A percentile compares a stretch with the other conserved stretches of the same genome.
Conservation (phyloP, 352 stramenopile genomes). For the Phytopythium helicoides region DNA sequence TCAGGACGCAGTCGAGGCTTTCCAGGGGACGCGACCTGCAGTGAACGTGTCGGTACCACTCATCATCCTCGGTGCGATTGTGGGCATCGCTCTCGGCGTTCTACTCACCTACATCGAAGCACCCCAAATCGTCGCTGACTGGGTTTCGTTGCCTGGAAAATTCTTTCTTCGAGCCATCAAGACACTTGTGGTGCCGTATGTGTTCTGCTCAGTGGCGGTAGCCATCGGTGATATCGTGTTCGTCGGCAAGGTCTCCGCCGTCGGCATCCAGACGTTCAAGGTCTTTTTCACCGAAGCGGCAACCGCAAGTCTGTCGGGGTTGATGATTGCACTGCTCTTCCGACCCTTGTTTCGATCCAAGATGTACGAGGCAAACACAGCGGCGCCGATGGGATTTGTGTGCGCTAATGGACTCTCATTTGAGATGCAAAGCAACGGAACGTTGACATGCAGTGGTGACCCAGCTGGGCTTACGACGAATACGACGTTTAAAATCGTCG, state of each 20-base stretch:
- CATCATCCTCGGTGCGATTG: slow-evolving; percentile 46
- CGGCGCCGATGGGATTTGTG: slow-evolving; percentile 44
- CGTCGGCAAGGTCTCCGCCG: no score
- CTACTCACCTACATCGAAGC: no score
- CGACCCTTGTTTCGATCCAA: slow-evolving; percentile 47
- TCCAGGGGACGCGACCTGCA: slow-evolving; percentile 22
- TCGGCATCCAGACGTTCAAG: no score
- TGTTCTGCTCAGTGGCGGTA: slow-evolving; percentile 59
- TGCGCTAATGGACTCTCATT: slow-evolving; percentile 46
- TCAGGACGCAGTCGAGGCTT: no score
- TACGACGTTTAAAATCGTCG: slow-evolving; percentile 39
- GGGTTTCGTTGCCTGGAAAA: slow-evolving; percentile 70
- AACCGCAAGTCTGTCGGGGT: slow-evolving; percentile 41
- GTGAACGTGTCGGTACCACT: slow-evolving; percentile 40
- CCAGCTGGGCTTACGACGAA: slow-evolving; percentile 3
- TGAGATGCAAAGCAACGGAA: slow-evolving; percentile 21
- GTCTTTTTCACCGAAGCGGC: no score
- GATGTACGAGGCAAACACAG: slow-evolving; percentile 9
- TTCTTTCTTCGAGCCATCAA: slow-evolving; percentile 77
- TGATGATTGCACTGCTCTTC: slow-evolving; percentile 55
- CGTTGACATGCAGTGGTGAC: slow-evolving; percentile 21
- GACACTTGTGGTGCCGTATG: slow-evolving; percentile 58
- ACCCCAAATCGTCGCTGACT: no score
- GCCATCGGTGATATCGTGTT: no score
- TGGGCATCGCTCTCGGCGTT: no score